Percentiles rank a stretch among this genome's conserved stretches.
Evolutionary conservation across 331 rosid species (phyloP).

Genomic region (Prunus yedoensis): DNA sequence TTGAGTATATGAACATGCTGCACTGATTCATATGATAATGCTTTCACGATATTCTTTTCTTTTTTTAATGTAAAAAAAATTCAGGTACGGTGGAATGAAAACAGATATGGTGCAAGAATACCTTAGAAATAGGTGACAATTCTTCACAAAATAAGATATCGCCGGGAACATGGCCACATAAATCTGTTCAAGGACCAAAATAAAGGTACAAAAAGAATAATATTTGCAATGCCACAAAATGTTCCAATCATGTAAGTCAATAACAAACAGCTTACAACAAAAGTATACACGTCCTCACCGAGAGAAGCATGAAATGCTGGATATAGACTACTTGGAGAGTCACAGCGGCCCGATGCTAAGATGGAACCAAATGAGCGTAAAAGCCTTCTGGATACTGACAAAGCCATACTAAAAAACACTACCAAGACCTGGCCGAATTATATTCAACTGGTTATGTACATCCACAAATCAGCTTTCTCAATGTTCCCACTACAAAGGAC

Average conservation of each 20-base stretch:
- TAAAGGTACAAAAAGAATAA: background rate
- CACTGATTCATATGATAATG: background rate
- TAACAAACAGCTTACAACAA: background rate
- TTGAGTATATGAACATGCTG: background rate
- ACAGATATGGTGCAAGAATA: constrained; percentile 22
- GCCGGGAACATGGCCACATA: constrained; percentile 35
- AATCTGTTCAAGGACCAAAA: constrained; percentile 29
- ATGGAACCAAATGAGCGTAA: constrained; percentile 54
- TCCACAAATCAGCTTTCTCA: constrained; percentile 26
- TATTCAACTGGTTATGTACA: constrained; percentile 23
- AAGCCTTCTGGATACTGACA: constrained; percentile 54
- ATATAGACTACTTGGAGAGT: constrained; percentile 33
- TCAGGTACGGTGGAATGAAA: constrained; percentile 8
- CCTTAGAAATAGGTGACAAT: constrained; percentile 42
- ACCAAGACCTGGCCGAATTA: background rate
- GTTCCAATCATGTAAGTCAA: constrained; percentile 1
- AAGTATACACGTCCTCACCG: constrained; percentile 32
- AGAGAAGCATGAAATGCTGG: constrained; percentile 29
- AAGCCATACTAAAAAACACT: constrained; percentile 46
- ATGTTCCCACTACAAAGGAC: background rate
- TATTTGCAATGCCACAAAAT: background rate
- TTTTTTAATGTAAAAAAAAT: background rate
- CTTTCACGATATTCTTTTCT: background rate
- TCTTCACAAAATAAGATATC: constrained; percentile 34
- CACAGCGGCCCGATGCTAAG: constrained; percentile 37